phyloP scores from a whole-genome alignment of 371 early-diverging fungal genomes.

The Paraphysoderma sedebokerense region DNA sequence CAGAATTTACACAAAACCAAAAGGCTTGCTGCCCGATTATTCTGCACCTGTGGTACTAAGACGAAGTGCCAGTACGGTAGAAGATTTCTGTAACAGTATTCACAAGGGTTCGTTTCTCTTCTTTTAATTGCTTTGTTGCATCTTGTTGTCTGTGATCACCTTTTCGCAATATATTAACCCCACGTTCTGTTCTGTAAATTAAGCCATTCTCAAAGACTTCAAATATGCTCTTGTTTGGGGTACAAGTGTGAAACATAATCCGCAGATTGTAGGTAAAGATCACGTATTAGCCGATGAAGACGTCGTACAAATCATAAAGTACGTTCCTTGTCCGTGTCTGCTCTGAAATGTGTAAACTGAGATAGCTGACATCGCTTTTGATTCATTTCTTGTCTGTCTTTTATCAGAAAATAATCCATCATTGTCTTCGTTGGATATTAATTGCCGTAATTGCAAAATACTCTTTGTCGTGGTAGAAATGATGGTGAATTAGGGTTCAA shows the following conservation, averaged over 20 bases:
- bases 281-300: constrained; percentile 94
- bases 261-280: constrained; percentile 97
- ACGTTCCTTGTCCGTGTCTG: too few relatives aligned
- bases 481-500: too few relatives aligned
- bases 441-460: too few relatives aligned
- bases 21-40: constrained; percentile 96
- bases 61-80: constrained; percentile 51
- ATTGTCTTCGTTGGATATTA: too few relatives aligned
- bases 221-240: constrained; percentile 82
- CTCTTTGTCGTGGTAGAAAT: too few relatives aligned
- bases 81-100: constrained; percentile 96
- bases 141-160: background rate
- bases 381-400: too few relatives aligned
- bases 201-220: constrained; percentile 72
- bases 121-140: background rate
- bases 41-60: constrained; percentile 88
- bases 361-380: too few relatives aligned
- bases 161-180: background rate
- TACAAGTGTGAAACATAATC: constrained; percentile 91
- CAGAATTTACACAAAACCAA: constrained; percentile 94
- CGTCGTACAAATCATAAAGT: constrained; percentile 96
- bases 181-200: background rate
- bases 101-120: constrained; percentile 50
- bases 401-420: too few relatives aligned
- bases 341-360: too few relatives aligned